These are phyloP conservation scores for Cardiospermum halicacabum DNA, from an alignment of 345 rosid species.

Conservation along the genomic window DNA sequence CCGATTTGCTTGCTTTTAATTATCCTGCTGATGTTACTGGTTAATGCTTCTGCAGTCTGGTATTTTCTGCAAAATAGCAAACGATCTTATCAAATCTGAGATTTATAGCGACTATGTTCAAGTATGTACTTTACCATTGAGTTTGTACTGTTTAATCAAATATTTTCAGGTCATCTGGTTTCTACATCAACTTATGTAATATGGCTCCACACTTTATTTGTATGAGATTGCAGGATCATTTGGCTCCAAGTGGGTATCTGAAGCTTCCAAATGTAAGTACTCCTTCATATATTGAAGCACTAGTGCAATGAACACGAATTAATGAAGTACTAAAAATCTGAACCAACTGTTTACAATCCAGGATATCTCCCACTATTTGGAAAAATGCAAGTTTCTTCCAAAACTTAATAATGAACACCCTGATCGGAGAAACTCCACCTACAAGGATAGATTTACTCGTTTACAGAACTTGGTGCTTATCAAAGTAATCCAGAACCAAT, in stretches of 20 bases:
- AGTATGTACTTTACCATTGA: conserved; percentile 33
- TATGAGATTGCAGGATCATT: conserved; percentile 49
- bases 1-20: neutral
- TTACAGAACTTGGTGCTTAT: conserved; percentile 80
- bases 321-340: neutral
- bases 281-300: too few relatives aligned
- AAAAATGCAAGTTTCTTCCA: conserved; percentile 71
- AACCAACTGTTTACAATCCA: conserved; percentile 13
- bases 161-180: neutral
- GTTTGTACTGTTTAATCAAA: neutral
- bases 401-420: conserved; percentile 80
- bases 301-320: neutral
- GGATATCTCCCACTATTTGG: conserved; percentile 45
- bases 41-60: conserved; percentile 54
- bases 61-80: conserved; percentile 51
- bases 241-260: conserved; percentile 81
- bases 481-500: conserved; percentile 48
- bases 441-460: conserved; percentile 61
- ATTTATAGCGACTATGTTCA: conserved; percentile 75
- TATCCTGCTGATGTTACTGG: neutral
- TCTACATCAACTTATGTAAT: neutral
- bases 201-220: conserved; percentile 9
- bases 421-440: conserved; percentile 49
- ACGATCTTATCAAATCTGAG: conserved; percentile 50
- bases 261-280: conserved; percentile 64